Evolutionary conservation across 768 basidiomycete species (phyloP), one percentile per base, ranked within the genome.

Genomic region (Trametes elegans): DNA sequence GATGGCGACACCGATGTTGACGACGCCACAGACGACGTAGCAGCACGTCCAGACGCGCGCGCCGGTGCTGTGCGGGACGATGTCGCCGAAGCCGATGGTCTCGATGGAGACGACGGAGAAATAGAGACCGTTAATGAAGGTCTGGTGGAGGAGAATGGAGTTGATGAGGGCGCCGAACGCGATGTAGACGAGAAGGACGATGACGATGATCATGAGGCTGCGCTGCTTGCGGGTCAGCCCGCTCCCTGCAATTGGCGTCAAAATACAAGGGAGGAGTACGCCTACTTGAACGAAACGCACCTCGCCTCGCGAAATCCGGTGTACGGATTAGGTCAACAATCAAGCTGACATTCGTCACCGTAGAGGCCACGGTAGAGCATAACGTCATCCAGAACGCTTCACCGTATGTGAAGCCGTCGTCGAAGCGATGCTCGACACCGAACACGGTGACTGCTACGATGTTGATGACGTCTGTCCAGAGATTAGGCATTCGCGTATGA

Each of bases 201-300:
- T 93, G 53, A 88, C 82, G 31, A 88, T 80, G 54, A 93, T 85
- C 28, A 87, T 81, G n/a, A 93, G 78, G 0, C 84, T 80, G 4
- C 90, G 81, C 62, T 93, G 92, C 64, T 84, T 90, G 21, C 79
- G 78, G 0, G 90, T 93, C 32, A 94, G 71, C 1, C 92, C 92
- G 59, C 88, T 90, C 5, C 86, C 88, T 89, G 47, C 21, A 57
- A 34, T 19, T 46, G 29, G 35, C 3, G 19, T 6, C 34, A 49
- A 36, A 11, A 38, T 11, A 8, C 14, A 31, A 29, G 19, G 7
- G 23, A 29, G 5, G 26, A 14, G 13, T 21, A n/a, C n/a, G n/a
- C 10, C 18, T 13, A 1, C 23, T 13, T 16, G 9, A 26, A 18
- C 6, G 10, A 19, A 18, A 64, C 78, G 29, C 60, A 83, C 89